phyloP scores from a whole-genome alignment of 208 protist genomes.

The Trypanosoma vivax region DNA sequence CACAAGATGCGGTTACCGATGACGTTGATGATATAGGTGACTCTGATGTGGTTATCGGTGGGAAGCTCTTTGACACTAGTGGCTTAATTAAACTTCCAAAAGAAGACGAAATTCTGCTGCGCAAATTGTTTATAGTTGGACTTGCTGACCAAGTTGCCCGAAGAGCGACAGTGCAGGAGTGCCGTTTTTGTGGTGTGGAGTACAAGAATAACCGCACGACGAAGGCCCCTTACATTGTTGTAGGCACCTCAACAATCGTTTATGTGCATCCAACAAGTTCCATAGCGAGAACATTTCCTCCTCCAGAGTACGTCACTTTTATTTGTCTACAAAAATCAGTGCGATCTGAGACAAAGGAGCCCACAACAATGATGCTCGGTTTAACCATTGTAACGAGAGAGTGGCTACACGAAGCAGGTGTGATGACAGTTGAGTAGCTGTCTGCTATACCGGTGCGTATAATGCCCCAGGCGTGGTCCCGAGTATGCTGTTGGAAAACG shows the following conservation, averaged over 20 bases:
- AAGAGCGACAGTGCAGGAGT: constrained; percentile 84
- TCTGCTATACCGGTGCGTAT: neutral
- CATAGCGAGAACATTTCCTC: constrained; percentile 69
- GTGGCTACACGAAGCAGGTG: constrained; percentile 70
- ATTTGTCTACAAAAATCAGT: constrained; percentile 61
- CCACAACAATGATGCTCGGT: constrained; percentile 83
- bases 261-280: constrained; percentile 85
- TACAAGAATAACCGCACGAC: constrained; percentile 79
- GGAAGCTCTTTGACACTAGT: constrained; percentile 7
- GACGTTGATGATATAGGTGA: constrained; percentile 67
- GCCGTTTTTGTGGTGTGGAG: constrained; percentile 70
- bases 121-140: constrained; percentile 82
- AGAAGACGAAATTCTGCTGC: constrained; percentile 59
- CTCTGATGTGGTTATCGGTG: constrained; percentile 31
- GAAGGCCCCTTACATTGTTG: constrained; percentile 76
- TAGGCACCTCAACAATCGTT: constrained; percentile 51
- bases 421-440: constrained; percentile 19
- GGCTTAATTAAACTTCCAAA: constrained; percentile 20
- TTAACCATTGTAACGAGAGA: constrained; percentile 82
- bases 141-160: constrained; percentile 85
- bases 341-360: constrained; percentile 64
- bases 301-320: constrained; percentile 87
- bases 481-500: neutral
- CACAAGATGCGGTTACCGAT: constrained; percentile 20
- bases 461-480: neutral